Conservation (phyloP, 768 basidiomycete genomes). For the Tylopilus subfusipes region DNA sequence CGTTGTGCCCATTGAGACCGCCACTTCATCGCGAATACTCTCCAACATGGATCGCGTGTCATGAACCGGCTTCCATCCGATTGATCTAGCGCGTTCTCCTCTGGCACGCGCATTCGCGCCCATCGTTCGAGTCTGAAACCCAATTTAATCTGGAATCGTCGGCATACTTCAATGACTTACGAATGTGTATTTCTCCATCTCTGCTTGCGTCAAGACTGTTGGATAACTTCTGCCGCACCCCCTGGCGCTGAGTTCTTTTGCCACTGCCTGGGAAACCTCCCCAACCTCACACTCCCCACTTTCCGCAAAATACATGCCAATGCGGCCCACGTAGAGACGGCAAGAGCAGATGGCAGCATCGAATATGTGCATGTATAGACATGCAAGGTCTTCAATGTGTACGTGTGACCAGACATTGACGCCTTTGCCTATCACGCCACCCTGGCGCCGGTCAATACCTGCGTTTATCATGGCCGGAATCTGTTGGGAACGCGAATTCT, state of each 20-base stretch:
- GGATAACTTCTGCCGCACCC: slow-evolving; percentile 25
- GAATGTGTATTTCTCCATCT: slow-evolving; percentile 13
- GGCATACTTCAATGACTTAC: slow-evolving; percentile 6
- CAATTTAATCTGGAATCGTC: background rate
- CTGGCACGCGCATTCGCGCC: slow-evolving; percentile 21
- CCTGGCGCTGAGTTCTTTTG: slow-evolving; percentile 32
- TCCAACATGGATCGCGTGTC: slow-evolving; percentile 40
- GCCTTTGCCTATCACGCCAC: slow-evolving; percentile 54
- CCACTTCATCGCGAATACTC: slow-evolving; percentile 40
- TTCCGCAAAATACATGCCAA: slow-evolving; percentile 53
- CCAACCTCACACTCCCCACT: slow-evolving; percentile 47
- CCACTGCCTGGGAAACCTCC: slow-evolving; percentile 40
- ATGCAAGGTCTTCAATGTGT: slow-evolving; percentile 47
- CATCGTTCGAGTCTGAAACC: slow-evolving; percentile 11
- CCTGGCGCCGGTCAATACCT: slow-evolving; percentile 44
- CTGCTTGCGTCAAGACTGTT: slow-evolving; percentile 38
- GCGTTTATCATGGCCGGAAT: slow-evolving; percentile 48
- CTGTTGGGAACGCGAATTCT: slow-evolving; percentile 51
- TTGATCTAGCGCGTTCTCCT: slow-evolving; percentile 17
- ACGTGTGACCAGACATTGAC: slow-evolving; percentile 61
- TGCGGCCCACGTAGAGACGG: slow-evolving; percentile 27
- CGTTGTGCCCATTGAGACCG: slow-evolving; percentile 14
- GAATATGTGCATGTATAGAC: slow-evolving; percentile 43
- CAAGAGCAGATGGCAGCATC: slow-evolving; percentile 29
- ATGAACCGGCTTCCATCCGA: slow-evolving; percentile 28